Conservation (phyloP, 164 flowering plant genomes). For the Stephania japonica region DNA sequence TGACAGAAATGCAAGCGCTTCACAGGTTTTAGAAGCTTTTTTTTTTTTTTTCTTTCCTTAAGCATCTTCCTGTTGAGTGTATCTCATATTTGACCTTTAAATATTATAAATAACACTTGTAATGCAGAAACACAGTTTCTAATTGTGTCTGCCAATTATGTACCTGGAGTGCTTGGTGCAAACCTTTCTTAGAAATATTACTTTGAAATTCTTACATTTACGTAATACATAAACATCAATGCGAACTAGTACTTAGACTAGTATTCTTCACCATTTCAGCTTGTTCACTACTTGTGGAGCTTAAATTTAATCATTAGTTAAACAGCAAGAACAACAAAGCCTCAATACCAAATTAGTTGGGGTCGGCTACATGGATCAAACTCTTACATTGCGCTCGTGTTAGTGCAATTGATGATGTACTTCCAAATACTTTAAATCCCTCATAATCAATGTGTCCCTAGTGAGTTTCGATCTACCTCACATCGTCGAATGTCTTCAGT, state of each 20-base stretch:
- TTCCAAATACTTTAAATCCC: too few relatives aligned
- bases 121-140: not conserved
- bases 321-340: not conserved
- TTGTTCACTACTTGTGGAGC: too few relatives aligned
- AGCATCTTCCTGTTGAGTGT: not conserved
- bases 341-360: too few relatives aligned
- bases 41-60: conserved; percentile 15
- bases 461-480: too few relatives aligned
- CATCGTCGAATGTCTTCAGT: too few relatives aligned
- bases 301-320: not conserved
- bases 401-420: too few relatives aligned
- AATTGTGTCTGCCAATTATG: not conserved
- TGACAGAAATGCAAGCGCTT: conserved; percentile 14
- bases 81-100: not conserved
- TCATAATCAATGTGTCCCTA: too few relatives aligned
- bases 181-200: not conserved
- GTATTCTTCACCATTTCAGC: not conserved
- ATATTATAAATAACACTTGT: not conserved
- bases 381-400: too few relatives aligned
- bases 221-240: not conserved
- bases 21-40: conserved; percentile 25
- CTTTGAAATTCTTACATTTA: not conserved
- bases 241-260: not conserved
- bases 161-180: not conserved
- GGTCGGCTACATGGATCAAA: too few relatives aligned